Base-by-base conservation (phyloP, 192 early-diverging fungal species). In the Coemansia sp. region DNA sequence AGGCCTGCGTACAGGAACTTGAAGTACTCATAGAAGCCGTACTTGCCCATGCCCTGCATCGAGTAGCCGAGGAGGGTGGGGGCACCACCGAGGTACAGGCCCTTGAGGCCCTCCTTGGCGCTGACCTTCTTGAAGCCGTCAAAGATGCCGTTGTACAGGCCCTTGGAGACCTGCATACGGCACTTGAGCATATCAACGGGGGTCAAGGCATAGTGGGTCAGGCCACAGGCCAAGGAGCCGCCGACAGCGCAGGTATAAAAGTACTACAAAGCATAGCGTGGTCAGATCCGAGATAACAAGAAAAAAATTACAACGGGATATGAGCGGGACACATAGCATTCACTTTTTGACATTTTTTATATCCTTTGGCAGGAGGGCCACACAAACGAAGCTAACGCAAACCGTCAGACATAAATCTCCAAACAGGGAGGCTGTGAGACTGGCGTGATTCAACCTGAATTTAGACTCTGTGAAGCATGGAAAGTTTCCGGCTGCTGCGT, bases 1-100 rank as follows among this genome's bases (percentile, higher is more conserved):
- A 85, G 9, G 41, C 76, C 70, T 53, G 83, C 69, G 65, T 89
- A 92, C 62, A 81, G 74, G 77, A 90, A 86, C 81, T 95, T 95
- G 86, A 93, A 95, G 66, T 89, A 71, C 79, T 95, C 93, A 82
- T 94, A 94, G 56, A 92, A 87, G 25, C 93, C 93, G 79, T 92
- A 95, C 83, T 95, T 95, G 84, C 89, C 86, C 67, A 86, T 81
- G 67, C 92, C 92, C 80, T 94, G 92, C 55, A 88, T 64, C 48
- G 89, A 92, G 83, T 95, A 95, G 19, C 93, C 93, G 41, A 92
- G 62, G 34, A 91, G 75, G 15, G 92, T 95, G 25, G 93, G 92
- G 9, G 79, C 85, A 29, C 87, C 82, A 49, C 93, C 93, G 40
- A 90, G 91, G 61, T 84, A 91, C 53, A 95, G 61, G 23, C 88